A percentile compares a stretch with the other conserved stretches of the same genome.
Evolutionary conservation across 257 asterid species (phyloP).

Genomic region (Linderniella brevidens): DNA sequence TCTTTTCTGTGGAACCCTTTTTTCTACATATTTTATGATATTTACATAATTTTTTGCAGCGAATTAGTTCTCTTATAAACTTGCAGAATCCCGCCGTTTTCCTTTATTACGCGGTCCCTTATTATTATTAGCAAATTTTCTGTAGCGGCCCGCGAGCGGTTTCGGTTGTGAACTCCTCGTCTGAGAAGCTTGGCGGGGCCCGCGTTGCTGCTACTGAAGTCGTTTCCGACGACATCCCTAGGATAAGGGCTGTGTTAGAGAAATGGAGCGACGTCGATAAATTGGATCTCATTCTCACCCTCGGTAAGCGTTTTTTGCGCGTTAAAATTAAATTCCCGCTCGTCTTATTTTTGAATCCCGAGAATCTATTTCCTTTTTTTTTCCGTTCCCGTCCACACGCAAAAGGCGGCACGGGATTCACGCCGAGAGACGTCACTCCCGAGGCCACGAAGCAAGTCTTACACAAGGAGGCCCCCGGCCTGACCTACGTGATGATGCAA

Average conservation of each 20-base stretch:
- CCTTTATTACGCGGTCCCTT: no score
- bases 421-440: constrained; percentile 94
- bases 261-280: constrained; percentile 82
- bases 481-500: constrained; percentile 80
- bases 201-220: constrained; percentile 50
- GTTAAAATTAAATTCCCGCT: constrained; percentile 6
- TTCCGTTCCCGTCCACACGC: constrained; percentile 8
- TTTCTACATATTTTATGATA: not conserved
- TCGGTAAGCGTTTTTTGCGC: constrained; percentile 31
- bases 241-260: constrained; percentile 50
- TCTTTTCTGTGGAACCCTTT: constrained; percentile 1
- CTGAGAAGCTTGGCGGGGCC: constrained; percentile 84
- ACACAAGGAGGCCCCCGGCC: constrained; percentile 88
- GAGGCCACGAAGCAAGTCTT: constrained; percentile 86
- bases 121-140: no score
- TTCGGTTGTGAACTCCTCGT: constrained; percentile 63
- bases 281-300: constrained; percentile 90
- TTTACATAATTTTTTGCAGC: not conserved
- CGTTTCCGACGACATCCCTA: constrained; percentile 71
- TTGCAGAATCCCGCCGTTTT: no score
- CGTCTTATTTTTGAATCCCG: constrained; percentile 4
- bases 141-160: constrained; percentile 90
- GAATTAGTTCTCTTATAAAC: no score
- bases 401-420: constrained; percentile 91
- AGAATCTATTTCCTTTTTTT: constrained; percentile 5